Conservation (phyloP, 371 early-diverging fungal species). For the Haplosporangium sp. region DNA sequence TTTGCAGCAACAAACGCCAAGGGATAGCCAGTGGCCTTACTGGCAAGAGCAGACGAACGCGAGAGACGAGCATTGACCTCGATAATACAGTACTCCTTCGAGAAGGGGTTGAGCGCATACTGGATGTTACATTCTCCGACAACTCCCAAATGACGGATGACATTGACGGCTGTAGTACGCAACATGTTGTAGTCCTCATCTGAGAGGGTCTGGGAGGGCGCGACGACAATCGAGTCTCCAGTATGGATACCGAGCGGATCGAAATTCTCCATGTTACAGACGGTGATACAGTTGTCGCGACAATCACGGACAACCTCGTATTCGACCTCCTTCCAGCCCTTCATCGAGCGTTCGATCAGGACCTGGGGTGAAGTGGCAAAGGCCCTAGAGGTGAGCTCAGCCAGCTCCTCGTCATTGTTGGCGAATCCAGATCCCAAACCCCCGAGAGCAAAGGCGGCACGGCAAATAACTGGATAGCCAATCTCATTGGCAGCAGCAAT, state of each 20-base stretch:
- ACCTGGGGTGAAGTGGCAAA: constrained; percentile 88
- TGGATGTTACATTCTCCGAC: constrained; percentile 98
- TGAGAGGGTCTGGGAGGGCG: constrained; percentile 93
- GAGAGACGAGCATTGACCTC: constrained; percentile 96
- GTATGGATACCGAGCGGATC: constrained; percentile 96
- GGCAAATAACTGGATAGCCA: constrained; percentile 93
- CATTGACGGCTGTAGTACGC: constrained; percentile 92
- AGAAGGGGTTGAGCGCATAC: constrained; percentile 91
- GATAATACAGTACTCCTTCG: constrained; percentile 90
- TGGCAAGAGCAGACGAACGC: constrained; percentile 86
- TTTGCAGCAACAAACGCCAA: constrained; percentile 96
- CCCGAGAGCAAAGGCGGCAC: constrained; percentile 94
- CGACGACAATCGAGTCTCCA: constrained; percentile 96
- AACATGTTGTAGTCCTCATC: constrained; percentile 96
- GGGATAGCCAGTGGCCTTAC: constrained; percentile 96
- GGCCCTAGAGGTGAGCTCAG: constrained; percentile 79
- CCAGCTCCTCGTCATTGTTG: constrained; percentile 78
- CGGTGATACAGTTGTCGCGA: constrained; percentile 95
- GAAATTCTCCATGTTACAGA: constrained; percentile 99
- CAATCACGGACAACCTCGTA: constrained; percentile 98
- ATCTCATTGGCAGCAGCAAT: constrained; percentile 85
- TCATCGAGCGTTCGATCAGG: constrained; percentile 93
- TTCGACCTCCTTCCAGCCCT: constrained; percentile 98
- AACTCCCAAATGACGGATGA: constrained; percentile 94
- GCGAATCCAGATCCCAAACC: constrained; percentile 98